Evolutionary conservation across 805 yeast genomes (phyloP).

Genomic region (Metschnikowia drakensbergensis): DNA sequence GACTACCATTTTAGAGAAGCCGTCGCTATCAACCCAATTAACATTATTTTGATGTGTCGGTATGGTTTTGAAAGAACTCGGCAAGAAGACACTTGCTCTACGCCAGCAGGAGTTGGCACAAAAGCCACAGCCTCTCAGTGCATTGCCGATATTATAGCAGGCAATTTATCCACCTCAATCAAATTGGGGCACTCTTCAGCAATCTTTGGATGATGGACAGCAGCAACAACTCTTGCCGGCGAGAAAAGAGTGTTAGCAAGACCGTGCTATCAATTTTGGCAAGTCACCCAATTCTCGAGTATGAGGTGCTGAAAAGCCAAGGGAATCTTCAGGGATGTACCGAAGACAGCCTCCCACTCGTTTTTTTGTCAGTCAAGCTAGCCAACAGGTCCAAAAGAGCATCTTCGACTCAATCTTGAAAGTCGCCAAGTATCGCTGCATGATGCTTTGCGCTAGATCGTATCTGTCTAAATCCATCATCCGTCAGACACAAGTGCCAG

Average conservation of each 20-base stretch:
- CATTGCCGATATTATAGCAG: slow-evolving; percentile 82
- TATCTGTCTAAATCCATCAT: not conserved
- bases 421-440: not conserved
- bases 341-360: not conserved
- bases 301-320: not conserved
- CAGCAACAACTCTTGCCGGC: not conserved
- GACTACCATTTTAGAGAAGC: slow-evolving; percentile 87
- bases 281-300: not conserved
- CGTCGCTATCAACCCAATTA: slow-evolving; percentile 81
- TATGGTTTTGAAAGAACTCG: slow-evolving; percentile 79
- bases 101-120: slow-evolving; percentile 80
- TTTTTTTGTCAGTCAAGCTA: not conserved
- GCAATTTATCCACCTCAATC: slow-evolving; percentile 37
- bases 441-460: not conserved
- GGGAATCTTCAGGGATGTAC: not conserved
- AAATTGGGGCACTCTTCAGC: slow-evolving; percentile 2
- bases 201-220: not conserved
- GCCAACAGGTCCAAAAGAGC: not conserved
- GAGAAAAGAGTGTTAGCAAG: not conserved
- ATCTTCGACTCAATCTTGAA: not conserved
- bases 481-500: slow-evolving; percentile 63
- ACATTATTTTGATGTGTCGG: slow-evolving; percentile 89
- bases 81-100: slow-evolving; percentile 66
- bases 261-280: not conserved
- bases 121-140: slow-evolving; percentile 77